Evolutionary conservation across 768 basidiomycete species (phyloP).

Genomic region (Podaxis rugospora): DNA sequence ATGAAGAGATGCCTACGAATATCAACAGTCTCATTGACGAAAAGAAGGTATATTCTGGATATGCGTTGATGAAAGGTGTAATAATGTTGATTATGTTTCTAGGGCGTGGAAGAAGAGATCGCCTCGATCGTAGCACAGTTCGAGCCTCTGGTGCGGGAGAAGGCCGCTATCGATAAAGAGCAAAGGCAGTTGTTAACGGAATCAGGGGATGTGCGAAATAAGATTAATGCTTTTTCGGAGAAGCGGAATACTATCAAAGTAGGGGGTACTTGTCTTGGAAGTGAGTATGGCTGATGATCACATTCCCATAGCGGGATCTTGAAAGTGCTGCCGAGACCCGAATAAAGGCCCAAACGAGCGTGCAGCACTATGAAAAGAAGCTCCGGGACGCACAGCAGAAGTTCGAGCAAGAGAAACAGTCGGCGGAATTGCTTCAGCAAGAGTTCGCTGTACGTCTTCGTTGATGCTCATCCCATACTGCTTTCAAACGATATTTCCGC

Average conservation of each 20-base stretch:
- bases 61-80: background rate
- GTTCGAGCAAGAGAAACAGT: conserved; percentile 40
- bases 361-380: conserved; percentile 48
- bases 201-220: conserved; percentile 39
- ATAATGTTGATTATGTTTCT: background rate
- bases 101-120: conserved; percentile 59
- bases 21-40: conserved; percentile 53
- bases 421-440: conserved; percentile 45
- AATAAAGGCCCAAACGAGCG: conserved; percentile 43
- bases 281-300: background rate
- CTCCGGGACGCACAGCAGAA: conserved; percentile 43
- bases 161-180: conserved; percentile 40
- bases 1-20: conserved; percentile 65
- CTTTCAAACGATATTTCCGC: background rate
- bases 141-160: conserved; percentile 37
- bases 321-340: conserved; percentile 45
- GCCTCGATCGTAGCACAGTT: conserved; percentile 44
- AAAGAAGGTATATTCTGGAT: conserved; percentile 39
- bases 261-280: conserved; percentile 15
- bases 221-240: conserved; percentile 50
- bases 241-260: conserved; percentile 41
- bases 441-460: conserved; percentile 56
- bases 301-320: conserved; percentile 39
- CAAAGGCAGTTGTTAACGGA: conserved; percentile 40
- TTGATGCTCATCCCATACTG: background rate